Evolutionary conservation across 2,329 filamentous ascomycete genomes (phyloP).

Genomic region (Calonectria honghensis): DNA sequence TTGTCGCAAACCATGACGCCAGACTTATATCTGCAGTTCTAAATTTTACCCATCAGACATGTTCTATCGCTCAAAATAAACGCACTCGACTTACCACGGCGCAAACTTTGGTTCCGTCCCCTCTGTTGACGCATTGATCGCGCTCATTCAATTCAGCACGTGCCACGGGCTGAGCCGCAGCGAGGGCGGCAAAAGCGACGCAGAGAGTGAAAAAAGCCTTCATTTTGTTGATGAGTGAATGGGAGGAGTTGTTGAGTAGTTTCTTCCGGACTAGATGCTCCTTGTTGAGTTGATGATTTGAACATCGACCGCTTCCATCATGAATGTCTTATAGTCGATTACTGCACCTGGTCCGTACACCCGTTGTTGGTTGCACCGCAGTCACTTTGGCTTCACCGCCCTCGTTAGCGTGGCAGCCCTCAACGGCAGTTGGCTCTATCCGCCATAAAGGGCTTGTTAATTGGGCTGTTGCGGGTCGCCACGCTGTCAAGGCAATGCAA

Average conservation of each 20-base stretch:
- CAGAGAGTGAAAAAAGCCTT: not conserved
- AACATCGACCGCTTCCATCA: not conserved
- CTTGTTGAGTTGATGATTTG: not conserved
- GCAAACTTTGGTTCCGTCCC: not conserved
- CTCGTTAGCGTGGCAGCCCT: not conserved
- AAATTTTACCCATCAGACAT: not conserved
- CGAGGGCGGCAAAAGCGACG: not conserved
- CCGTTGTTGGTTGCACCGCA: not conserved
- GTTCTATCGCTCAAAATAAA: not conserved
- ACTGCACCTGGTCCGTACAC: not conserved
- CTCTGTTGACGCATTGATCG: not conserved
- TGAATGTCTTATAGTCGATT: not conserved
- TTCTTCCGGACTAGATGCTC: too few species aligned
- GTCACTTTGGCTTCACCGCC: slow-evolving; percentile 8
- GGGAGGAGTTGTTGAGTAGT: not conserved
- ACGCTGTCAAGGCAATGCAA: slow-evolving; percentile 7
- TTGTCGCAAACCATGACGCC: not conserved
- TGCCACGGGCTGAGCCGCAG: not conserved
- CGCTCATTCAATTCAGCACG: slow-evolving; percentile 2
- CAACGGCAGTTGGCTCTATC: slow-evolving; percentile 1
- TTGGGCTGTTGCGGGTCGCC: slow-evolving; percentile 14
- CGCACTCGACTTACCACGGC: not conserved
- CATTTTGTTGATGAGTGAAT: not conserved
- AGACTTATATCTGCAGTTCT: not conserved
- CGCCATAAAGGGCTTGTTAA: not conserved